Conservation (phyloP, 352 stramenopile genomes). For the Blastocystis sp. region DNA sequence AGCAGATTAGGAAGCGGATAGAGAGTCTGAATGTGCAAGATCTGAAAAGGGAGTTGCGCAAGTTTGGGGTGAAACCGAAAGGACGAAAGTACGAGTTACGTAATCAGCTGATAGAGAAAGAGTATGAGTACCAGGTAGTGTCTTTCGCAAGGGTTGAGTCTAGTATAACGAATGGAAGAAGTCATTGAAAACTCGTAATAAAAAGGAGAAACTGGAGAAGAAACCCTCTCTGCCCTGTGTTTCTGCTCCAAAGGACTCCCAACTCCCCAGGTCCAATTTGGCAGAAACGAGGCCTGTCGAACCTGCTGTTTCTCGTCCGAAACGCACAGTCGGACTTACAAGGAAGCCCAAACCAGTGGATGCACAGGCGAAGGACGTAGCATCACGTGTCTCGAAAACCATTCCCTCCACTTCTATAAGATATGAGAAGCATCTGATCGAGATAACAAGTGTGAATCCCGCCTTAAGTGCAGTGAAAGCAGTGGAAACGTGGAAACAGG, state of each 20-base stretch:
- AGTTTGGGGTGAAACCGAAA: neutral
- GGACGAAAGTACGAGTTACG: constrained; percentile 11
- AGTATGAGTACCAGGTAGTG: neutral
- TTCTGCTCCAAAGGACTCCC: neutral
- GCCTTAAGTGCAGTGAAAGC: neutral
- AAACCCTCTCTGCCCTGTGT: neutral
- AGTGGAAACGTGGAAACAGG: neutral
- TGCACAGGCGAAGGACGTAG: too few relatives aligned
- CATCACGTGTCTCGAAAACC: too few relatives aligned
- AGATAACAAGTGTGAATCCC: too few relatives aligned
- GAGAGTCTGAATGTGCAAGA: neutral
- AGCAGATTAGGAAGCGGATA: neutral
- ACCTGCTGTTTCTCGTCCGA: too few relatives aligned
- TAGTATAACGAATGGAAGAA: constrained; percentile 35
- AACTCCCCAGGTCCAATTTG: neutral
- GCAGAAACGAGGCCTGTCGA: too few relatives aligned
- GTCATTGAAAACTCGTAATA: neutral
- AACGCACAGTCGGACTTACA: too few relatives aligned
- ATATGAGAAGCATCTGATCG: too few relatives aligned
- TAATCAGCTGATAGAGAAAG: neutral
- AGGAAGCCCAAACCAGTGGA: too few relatives aligned
- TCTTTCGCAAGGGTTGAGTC: neutral
- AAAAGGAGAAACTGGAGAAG: neutral
- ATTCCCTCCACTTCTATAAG: too few relatives aligned
- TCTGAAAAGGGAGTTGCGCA: neutral